Conservation (phyloP, 768 basidiomycete genomes). For the Rhodotorula babjevae region DNA sequence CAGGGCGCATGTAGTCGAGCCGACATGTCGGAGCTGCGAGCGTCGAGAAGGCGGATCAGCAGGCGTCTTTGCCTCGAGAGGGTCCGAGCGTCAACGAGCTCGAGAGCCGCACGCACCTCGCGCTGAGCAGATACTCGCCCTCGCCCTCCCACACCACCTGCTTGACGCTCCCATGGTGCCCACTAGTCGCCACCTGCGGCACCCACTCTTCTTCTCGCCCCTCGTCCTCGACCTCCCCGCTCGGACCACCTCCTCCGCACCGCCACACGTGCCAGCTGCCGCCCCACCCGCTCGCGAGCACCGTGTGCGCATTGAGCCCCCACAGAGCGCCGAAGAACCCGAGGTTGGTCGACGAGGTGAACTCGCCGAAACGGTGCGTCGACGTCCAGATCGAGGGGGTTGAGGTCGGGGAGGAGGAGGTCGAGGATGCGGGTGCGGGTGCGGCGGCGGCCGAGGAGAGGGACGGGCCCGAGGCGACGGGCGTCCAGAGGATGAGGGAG, state of each 20-base stretch:
- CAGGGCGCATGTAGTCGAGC: slow-evolving; percentile 76
- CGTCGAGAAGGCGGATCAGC: slow-evolving; percentile 1
- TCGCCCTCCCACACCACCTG: slow-evolving; percentile 79
- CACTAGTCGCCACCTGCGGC: slow-evolving; percentile 73
- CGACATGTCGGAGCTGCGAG: slow-evolving; percentile 75
- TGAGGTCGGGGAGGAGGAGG: background rate
- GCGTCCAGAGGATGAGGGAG: slow-evolving; percentile 90
- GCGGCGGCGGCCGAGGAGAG: background rate
- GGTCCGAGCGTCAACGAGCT: background rate
- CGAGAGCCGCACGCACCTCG: slow-evolving; percentile 1
- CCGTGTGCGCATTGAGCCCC: slow-evolving; percentile 61
- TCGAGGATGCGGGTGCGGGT: background rate
- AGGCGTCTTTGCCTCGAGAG: background rate
- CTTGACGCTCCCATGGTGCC: slow-evolving; percentile 74
- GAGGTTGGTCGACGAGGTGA: slow-evolving; percentile 77
- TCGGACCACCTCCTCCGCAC: slow-evolving; percentile 26
- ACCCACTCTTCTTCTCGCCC: slow-evolving; percentile 55
- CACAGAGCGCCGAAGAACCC: slow-evolving; percentile 91
- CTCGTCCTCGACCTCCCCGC: slow-evolving; percentile 36
- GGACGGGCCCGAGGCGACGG: slow-evolving; percentile 51
- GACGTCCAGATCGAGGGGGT: slow-evolving; percentile 80
- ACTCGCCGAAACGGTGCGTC: slow-evolving; percentile 82
- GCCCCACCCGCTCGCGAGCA: slow-evolving; percentile 84
- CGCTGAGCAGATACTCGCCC: slow-evolving; percentile 77
- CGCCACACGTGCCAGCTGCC: slow-evolving; percentile 84